phyloP scores from a whole-genome alignment of 495 filamentous ascomycete species.

The Penicillium turbatum region DNA sequence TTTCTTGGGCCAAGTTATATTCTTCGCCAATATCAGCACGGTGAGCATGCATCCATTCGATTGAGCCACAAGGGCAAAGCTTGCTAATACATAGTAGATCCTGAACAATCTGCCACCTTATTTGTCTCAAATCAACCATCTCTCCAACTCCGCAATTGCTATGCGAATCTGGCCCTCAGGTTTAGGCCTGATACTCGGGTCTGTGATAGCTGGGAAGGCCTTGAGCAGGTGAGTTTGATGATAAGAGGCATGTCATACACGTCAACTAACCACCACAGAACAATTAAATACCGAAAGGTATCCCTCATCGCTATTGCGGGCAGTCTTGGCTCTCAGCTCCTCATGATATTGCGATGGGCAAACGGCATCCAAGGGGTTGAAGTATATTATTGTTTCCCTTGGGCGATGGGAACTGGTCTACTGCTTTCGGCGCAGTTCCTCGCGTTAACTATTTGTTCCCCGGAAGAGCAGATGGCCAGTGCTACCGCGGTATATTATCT shows the following conservation, averaged over 20 bases:
- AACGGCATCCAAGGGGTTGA: constrained; percentile 1
- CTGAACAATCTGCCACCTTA: background rate
- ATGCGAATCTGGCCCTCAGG: background rate
- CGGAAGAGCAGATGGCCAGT: background rate
- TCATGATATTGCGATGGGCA: constrained; percentile 2
- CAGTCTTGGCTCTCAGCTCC: background rate
- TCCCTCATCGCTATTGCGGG: background rate
- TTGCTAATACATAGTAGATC: background rate
- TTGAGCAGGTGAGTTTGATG: constrained; percentile 1
- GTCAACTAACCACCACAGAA: background rate
- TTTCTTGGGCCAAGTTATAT: background rate
- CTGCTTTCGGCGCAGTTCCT: constrained; percentile 3
- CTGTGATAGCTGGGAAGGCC: background rate
- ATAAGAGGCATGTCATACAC: background rate
- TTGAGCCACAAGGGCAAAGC: background rate
- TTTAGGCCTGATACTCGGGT: background rate
- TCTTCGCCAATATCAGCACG: background rate
- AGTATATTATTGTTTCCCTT: background rate
- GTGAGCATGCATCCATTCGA: background rate
- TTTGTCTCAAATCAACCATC: background rate
- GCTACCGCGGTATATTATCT: constrained; percentile 5
- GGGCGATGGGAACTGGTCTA: constrained; percentile 2
- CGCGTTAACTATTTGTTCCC: background rate
- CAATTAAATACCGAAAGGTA: background rate
- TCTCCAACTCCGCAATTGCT: constrained; percentile 1